phyloP scores from a whole-genome alignment of 1,139 yeast species.

The Fermentozyma sake region DNA sequence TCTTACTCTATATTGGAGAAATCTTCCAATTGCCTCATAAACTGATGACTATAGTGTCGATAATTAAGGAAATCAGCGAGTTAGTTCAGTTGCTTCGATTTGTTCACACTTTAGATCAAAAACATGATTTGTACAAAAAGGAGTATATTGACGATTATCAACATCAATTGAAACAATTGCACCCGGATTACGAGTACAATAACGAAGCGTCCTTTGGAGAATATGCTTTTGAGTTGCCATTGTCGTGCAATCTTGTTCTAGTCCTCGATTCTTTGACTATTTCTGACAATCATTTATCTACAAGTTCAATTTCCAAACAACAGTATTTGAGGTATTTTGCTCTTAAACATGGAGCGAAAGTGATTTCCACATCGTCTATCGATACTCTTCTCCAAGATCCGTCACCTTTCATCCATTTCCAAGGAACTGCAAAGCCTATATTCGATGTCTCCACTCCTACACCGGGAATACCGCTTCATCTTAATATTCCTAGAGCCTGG shows the following conservation, averaged over 20 bases:
- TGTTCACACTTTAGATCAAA: constrained; percentile 4
- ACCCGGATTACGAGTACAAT: constrained; percentile 2
- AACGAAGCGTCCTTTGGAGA: constrained; percentile 11
- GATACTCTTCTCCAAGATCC: background rate
- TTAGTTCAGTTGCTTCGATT: constrained; percentile 12
- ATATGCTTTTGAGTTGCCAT: constrained; percentile 16
- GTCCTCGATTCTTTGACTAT: constrained; percentile 15
- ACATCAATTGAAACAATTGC: constrained; percentile 7
- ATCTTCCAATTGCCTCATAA: constrained; percentile 9
- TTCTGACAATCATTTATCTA: constrained; percentile 17
- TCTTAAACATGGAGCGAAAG: constrained; percentile 37
- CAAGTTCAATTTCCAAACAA: constrained; percentile 33
- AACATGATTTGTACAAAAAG: constrained; percentile 3
- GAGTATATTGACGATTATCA: constrained; percentile 2
- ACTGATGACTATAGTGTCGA: constrained; percentile 11
- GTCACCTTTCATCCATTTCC: background rate
- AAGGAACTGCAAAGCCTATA: constrained; percentile 7
- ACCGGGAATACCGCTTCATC: constrained; percentile 4
- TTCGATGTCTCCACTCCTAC: constrained; percentile 5
- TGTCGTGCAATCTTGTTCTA: constrained; percentile 14
- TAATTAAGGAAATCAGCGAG: constrained; percentile 11
- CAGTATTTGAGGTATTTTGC: constrained; percentile 50
- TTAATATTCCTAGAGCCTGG: constrained; percentile 47
- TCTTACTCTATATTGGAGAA: constrained; percentile 14
- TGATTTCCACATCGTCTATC: constrained; percentile 17